Base-by-base conservation (phyloP, 192 early-diverging fungal species). In the Coemansia sp. region DNA sequence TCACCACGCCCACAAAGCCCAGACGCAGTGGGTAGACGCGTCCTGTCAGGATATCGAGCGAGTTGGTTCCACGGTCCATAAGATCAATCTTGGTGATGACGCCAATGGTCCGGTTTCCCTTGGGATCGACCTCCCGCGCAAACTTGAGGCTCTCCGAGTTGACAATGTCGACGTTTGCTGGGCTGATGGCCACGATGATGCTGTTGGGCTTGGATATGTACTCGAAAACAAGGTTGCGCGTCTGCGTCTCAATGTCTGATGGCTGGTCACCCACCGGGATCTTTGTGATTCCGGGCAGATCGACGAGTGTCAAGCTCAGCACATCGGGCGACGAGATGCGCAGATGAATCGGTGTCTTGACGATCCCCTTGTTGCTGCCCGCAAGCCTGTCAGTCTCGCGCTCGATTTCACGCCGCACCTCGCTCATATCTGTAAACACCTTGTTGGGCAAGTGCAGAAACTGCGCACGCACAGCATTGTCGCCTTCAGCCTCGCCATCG, bases 71-170 rank as follows among this genome's bases (percentile, higher is more conserved):
- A 37, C 82, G 80, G 55, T 91, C 89, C 89, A 91, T 91, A 53
- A 91, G 58, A 73, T 91, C 89, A 46, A 91, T 77, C 70, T 91
- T 91, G 34, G 89, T 89, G 45, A 91, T 64, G 7, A 91, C 85
- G 18, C 89, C 89, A 29, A 91, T 79, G 5, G 89, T 91, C 43
- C 89, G 81, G 20, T 63, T 79, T 66, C 87, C 85, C 60, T 87
- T 84, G 3, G 86, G 82, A 65, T 89, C 89, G 9, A 91, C 89
- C 55, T 91, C 87, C 39, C 87, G 84, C n/a, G 89, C 87, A 41
- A 89, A 69, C 68, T 91, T 91, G 36, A 91, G 77, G 67, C 87
- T 89, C 68, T 91, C 89, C 17, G 87, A 89, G 59, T 91, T 91
- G 38, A 83, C 87, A 37, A 91, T 73, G 50, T 91, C 89, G 14